Evolutionary conservation across 768 basidiomycete genomes (phyloP).

Genomic region (Lactifluus volemus): DNA sequence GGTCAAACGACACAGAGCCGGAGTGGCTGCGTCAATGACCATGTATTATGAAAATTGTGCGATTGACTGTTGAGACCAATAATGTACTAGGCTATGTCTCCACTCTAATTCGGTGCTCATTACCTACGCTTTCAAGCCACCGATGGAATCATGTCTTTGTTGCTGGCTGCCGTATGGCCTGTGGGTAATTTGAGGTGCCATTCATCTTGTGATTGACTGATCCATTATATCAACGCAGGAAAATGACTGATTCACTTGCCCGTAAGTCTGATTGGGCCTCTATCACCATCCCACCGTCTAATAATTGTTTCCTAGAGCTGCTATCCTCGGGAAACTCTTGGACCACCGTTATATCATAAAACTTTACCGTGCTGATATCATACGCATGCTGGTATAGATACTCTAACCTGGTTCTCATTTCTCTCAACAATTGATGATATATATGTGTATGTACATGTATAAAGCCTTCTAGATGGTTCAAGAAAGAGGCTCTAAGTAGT

Average conservation of each 20-base stretch:
- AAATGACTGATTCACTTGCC: slow-evolving; percentile 3
- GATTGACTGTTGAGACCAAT: slow-evolving; percentile 8
- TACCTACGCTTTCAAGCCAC: neutral
- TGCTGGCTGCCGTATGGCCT: neutral
- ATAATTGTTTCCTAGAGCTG: neutral
- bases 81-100: neutral
- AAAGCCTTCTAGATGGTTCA: too few relatives aligned
- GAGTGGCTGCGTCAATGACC: neutral
- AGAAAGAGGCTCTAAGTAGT: too few relatives aligned
- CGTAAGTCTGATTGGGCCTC: neutral
- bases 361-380: neutral
- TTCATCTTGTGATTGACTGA: neutral
- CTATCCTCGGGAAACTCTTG: slow-evolving; percentile 10
- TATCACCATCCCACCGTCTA: neutral
- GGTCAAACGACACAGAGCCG: neutral
- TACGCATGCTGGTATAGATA: neutral
- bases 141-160: neutral
- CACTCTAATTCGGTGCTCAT: neutral
- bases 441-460: too few relatives aligned
- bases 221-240: neutral
- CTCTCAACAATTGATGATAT: slow-evolving; percentile 13
- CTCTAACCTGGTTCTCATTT: slow-evolving; percentile 4
- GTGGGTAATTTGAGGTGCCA: neutral
- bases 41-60: neutral
- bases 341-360: too few relatives aligned